These are phyloP conservation scores for Camelina hispida DNA, from an alignment of 345 rosid genomes.

Conservation along the genomic window DNA sequence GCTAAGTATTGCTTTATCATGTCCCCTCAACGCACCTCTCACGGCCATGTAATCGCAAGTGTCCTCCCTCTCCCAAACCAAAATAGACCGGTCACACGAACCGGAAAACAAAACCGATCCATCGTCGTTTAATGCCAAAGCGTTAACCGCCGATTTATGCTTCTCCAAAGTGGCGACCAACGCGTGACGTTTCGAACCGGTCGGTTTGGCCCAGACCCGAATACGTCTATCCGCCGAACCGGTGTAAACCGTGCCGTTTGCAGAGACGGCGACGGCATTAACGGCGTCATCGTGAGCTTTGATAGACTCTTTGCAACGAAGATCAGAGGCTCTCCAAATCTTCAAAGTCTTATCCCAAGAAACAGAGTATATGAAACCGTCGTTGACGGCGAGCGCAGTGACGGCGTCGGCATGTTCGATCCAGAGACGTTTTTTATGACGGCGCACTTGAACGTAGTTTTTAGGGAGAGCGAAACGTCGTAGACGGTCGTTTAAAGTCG, in stretches of 20 bases:
- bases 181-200: constrained; percentile 53
- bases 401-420: constrained; percentile 93
- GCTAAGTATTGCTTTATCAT: constrained; percentile 69
- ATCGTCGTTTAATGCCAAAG: constrained; percentile 69
- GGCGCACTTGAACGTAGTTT: constrained; percentile 81
- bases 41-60: constrained; percentile 72
- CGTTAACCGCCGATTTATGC: constrained; percentile 90
- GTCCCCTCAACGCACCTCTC: constrained; percentile 89
- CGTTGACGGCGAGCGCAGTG: constrained; percentile 65
- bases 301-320: constrained; percentile 76
- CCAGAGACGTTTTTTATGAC: constrained; percentile 77
- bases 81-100: constrained; percentile 89
- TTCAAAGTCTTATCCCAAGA: constrained; percentile 90
- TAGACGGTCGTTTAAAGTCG: constrained; percentile 79
- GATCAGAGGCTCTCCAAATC: constrained; percentile 73
- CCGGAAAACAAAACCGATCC: constrained; percentile 88
- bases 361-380: constrained; percentile 72
- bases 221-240: constrained; percentile 88
- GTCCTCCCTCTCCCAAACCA: constrained; percentile 95
- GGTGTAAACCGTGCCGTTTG: constrained; percentile 74
- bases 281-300: constrained; percentile 86
- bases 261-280: constrained; percentile 73
- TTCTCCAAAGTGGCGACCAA: constrained; percentile 75
- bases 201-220: constrained; percentile 75
- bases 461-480: constrained; percentile 73